Conservation (phyloP, 2,329 filamentous ascomycete genomes). For the Hypomyces rosellus region DNA sequence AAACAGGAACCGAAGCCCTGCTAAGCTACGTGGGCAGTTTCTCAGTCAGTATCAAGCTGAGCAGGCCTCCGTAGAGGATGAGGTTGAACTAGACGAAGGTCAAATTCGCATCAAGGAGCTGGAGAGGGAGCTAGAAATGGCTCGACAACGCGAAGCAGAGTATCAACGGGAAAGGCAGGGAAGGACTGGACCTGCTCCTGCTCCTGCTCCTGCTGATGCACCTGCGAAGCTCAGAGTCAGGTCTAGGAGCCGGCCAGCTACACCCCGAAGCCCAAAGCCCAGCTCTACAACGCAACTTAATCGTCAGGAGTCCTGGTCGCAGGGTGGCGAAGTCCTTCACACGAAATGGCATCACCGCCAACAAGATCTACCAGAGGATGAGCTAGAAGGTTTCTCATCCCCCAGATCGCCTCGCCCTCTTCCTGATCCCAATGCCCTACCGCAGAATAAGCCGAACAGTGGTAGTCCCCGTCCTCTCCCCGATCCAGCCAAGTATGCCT, state of each 20-base stretch:
- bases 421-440: slow-evolving; percentile 29
- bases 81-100: slow-evolving; percentile 40
- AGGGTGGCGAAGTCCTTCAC: slow-evolving; percentile 56
- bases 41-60: slow-evolving; percentile 81
- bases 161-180: slow-evolving; percentile 52
- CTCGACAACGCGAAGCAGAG: slow-evolving; percentile 57
- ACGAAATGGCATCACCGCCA: slow-evolving; percentile 45
- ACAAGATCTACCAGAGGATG: slow-evolving; percentile 24
- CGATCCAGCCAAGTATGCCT: slow-evolving; percentile 35
- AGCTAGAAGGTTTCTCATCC: slow-evolving; percentile 17
- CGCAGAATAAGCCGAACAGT: slow-evolving; percentile 31
- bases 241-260: slow-evolving; percentile 20
- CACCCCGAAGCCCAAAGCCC: slow-evolving; percentile 3
- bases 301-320: slow-evolving; percentile 58
- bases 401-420: slow-evolving; percentile 36
- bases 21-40: slow-evolving; percentile 71
- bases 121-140: slow-evolving; percentile 62
- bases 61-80: slow-evolving; percentile 32
- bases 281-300: slow-evolving; percentile 20
- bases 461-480: slow-evolving; percentile 48
- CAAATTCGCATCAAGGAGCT: slow-evolving; percentile 70
- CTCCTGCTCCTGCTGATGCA: slow-evolving; percentile 22
- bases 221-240: slow-evolving; percentile 13
- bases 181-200: slow-evolving; percentile 34
- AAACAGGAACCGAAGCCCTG: slow-evolving; percentile 57